phyloP scores from a whole-genome alignment of 169 alveolate species.

The Plasmodium knowlesi region DNA sequence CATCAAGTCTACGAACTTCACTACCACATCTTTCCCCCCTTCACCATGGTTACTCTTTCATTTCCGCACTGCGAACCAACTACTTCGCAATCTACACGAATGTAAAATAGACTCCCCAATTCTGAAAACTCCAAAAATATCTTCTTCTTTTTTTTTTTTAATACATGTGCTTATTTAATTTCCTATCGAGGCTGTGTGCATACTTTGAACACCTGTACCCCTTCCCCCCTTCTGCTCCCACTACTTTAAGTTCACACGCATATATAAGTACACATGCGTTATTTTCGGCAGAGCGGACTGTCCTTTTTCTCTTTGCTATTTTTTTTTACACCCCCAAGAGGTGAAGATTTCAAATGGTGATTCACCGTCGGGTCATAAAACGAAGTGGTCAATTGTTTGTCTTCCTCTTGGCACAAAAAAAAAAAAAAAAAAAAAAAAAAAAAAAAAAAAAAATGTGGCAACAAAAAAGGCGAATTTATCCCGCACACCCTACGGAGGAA shows the following conservation, averaged over 20 bases:
- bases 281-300: background rate
- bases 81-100: background rate
- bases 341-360: background rate
- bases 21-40: background rate
- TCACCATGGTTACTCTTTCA: background rate
- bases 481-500: background rate
- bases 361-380: background rate
- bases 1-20: background rate
- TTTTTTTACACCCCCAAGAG: background rate
- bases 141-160: background rate
- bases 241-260: background rate
- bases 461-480: background rate
- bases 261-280: background rate
- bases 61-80: background rate
- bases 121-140: background rate
- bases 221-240: background rate
- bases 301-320: background rate
- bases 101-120: background rate
- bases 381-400: background rate
- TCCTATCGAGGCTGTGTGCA: background rate
- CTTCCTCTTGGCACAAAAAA: background rate
- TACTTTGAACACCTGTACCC: background rate
- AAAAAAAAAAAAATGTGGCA: background rate
- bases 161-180: background rate
- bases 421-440: no score